These are phyloP conservation scores for Suillus luteus DNA, from an alignment of 768 basidiomycete genomes.

Conservation along the genomic window DNA sequence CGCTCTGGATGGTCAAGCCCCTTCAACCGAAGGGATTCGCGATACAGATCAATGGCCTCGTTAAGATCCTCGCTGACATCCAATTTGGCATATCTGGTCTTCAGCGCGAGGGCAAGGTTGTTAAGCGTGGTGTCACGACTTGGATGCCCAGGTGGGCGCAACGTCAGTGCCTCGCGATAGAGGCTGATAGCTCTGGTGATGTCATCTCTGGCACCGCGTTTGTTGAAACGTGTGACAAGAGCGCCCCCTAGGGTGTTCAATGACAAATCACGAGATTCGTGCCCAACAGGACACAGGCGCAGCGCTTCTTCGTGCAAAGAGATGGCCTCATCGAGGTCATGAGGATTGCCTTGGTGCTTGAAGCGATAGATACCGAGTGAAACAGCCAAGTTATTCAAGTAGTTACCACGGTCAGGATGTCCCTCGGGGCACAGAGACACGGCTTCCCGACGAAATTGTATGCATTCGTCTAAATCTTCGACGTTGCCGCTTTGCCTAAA, in stretches of 20 bases:
- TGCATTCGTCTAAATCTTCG: not conserved
- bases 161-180: not conserved
- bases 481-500: not conserved
- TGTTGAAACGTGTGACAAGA: not conserved
- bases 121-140: not conserved
- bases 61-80: not conserved
- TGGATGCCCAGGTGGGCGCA: not conserved
- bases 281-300: not conserved
- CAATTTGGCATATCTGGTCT: not conserved
- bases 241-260: not conserved
- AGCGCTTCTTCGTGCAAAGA: not conserved
- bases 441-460: not conserved
- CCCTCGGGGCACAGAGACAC: not conserved
- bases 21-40: not conserved
- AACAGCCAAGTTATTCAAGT: not conserved
- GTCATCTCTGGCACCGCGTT: not conserved
- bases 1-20: not conserved
- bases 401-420: rapidly evolving
- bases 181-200: not conserved
- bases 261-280: not conserved
- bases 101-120: not conserved
- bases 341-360: not conserved
- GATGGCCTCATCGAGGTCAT: not conserved
- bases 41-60: not conserved
- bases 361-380: not conserved